phyloP scores from a whole-genome alignment of 2,329 filamentous ascomycete species.

The Akanthomyces muscarius region DNA sequence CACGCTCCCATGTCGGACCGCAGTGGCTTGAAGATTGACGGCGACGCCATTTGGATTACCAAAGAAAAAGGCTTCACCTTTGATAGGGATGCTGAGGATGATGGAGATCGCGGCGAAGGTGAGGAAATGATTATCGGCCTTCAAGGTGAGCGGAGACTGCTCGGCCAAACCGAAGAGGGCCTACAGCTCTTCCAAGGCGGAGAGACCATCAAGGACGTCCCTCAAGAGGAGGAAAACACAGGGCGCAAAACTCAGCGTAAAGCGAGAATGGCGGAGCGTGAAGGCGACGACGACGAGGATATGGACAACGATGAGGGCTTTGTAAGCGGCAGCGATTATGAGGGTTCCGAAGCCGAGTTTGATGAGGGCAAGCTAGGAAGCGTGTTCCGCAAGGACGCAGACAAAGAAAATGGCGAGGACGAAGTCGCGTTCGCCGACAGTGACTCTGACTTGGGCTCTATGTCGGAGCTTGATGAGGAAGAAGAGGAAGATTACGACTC shows the following conservation, averaged over 20 bases:
- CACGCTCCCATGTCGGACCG: conserved; percentile 99
- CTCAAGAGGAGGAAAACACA: conserved; percentile 49
- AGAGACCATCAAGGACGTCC: conserved; percentile 56
- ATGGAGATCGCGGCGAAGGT: conserved; percentile 75
- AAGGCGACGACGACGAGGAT: conserved; percentile 56
- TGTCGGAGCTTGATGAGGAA: conserved; percentile 58
- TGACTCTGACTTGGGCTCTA: conserved; percentile 90
- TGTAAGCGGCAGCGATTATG: conserved; percentile 49
- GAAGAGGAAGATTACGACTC: conserved; percentile 48
- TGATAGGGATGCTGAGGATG: conserved; percentile 58
- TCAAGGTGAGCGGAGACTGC: conserved; percentile 74
- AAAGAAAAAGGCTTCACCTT: conserved; percentile 72
- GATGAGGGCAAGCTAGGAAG: conserved; percentile 57
- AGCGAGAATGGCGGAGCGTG: conserved; percentile 55
- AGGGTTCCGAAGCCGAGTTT: conserved; percentile 54
- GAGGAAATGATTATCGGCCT: conserved; percentile 91
- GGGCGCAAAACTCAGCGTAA: conserved; percentile 58
- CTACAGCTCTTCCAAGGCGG: conserved; percentile 83
- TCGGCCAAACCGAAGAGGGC: conserved; percentile 78
- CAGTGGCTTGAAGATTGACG: conserved; percentile 91
- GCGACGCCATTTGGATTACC: conserved; percentile 90
- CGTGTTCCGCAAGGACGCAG: conserved; percentile 52
- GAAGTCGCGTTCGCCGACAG: conserved; percentile 92
- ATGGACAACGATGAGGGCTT: conserved; percentile 53
- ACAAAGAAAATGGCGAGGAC: conserved; percentile 54